Base-by-base conservation (phyloP, 192 early-diverging fungal species). In the Backusella morwellensis region DNA sequence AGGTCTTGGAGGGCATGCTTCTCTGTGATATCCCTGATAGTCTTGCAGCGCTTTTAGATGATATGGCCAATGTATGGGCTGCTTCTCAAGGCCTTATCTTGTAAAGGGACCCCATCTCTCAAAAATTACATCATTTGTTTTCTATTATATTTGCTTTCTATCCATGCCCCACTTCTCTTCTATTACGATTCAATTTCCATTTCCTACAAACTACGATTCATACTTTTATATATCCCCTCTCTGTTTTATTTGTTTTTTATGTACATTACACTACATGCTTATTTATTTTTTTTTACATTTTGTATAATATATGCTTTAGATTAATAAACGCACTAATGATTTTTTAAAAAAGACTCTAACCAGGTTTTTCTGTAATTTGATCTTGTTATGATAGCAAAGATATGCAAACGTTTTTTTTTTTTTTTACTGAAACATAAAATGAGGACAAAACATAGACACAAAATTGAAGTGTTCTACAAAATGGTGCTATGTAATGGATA, bases 21-120 rank as follows among this genome's bases (percentile, higher is more conserved):
- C 17, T 67, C 23, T 75, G 74, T 75, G 74, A 75, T 35, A 66
- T 75, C 1, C 41, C 74, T 19, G 74, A 75, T 67, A 35, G 67
- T 35, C n/a, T 75, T 19, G 40, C 74, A 9, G 15, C 67, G 36
- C 21, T 66, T 15, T 34, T 75, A 26, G 35, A 35, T 68, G 40
- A 67, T 19, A 32, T 75, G 23, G 59, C 74, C 1, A 42, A 38
- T 34, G 26, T 26, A 7, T 74, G 72, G 72, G 54, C 54, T 19
- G n/a, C 47, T 34, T 32, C 41, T 47, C 70, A 40, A 52, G 41
- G 26, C 26, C 32, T 44, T 26, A 29, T 47, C 42, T 72, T 44
- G 40, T 50, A 72, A 42, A 32, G 1, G 1, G 6, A 3, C 4
- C 7, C 9, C 32, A 32, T 12, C 5, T n/a, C 17, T 17, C 19